phyloP scores from a whole-genome alignment of 2,329 filamentous ascomycete species.

The Claviceps sp. region DNA sequence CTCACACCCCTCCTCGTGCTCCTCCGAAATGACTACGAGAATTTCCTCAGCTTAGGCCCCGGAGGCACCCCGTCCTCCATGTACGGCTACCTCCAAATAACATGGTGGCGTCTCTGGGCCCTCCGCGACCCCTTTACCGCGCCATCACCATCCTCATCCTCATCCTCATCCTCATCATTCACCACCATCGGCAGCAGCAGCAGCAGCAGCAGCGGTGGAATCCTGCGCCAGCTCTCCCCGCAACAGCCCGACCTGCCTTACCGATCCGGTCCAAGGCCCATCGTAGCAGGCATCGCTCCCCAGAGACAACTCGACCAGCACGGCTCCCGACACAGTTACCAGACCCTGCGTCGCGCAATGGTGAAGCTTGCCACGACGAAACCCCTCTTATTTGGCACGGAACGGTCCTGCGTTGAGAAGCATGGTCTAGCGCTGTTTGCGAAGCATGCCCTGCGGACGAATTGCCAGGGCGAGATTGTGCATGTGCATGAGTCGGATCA shows the following conservation, averaged over 20 bases:
- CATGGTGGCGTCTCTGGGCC: conserved; percentile 57
- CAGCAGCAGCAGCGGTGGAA: conserved; percentile 29
- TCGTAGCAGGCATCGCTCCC: conserved; percentile 63
- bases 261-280: conserved; percentile 50
- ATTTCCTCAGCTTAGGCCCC: conserved; percentile 64
- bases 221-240: conserved; percentile 28
- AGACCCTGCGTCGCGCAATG: conserved; percentile 39
- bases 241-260: conserved; percentile 36
- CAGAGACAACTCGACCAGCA: conserved; percentile 66
- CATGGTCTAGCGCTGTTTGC: conserved; percentile 67
- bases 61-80: conserved; percentile 69
- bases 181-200: conserved; percentile 10
- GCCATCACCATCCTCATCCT: conserved; percentile 37
- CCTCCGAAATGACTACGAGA: conserved; percentile 58
- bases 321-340: conserved; percentile 39
- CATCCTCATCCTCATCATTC: conserved; percentile 12
- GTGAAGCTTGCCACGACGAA: conserved; percentile 33
- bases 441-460: conserved; percentile 49
- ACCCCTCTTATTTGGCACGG: conserved; percentile 40
- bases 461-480: conserved; percentile 67
- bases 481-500: conserved; percentile 69
- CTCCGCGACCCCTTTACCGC: conserved; percentile 57
- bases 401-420: conserved; percentile 68
- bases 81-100: conserved; percentile 59
- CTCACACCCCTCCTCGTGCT: conserved; percentile 35